Base-by-base conservation (phyloP, 441 rosid species). In the Cnidoscolus chayamansa region DNA sequence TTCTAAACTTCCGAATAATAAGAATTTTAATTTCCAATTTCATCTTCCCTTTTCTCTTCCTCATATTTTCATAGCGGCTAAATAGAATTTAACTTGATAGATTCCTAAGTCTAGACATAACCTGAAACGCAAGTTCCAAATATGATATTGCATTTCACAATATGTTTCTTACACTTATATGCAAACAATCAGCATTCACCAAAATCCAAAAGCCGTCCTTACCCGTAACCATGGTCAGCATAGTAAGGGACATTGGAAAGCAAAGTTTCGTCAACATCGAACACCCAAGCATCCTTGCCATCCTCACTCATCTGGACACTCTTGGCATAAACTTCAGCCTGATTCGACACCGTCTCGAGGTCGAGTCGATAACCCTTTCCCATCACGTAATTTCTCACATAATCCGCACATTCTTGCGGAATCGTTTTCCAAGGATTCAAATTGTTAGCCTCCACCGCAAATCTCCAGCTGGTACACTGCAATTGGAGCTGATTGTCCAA, bases 221-320 rank as follows among this genome's bases (percentile, higher is more conserved):
- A 92, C 97, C 98, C 99, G 76, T 78, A 92, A 25, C 85, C 84
- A 81, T 89, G 99, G 12, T 86, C 85, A 30, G 81, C 80, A 76
- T 94, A 94, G 74, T 92, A 92, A 2, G 97, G 98, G 47, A 92
- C 92, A 84, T 94, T 88, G 10, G 99, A 94, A 72, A 94, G 84
- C 80, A 94, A 80, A 75, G 98, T 94, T 80, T 94, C 99, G 56
- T 92, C 98, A 63, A 92, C 72, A 78, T 94, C 99, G 70, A 92
- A 94, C 64, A 92, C 75, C 99, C 99, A 92, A 20, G 76, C 86
- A 75, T 94, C 96, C 78, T 81, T 89, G 11, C 93, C 99, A 31
- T 94, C 97, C 10, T 73, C 80, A 45, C 70, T 55, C 79, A 86
- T 15, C 57, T 85, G 81, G 30, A 87, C 74, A 67, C 79, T 83